These are phyloP conservation scores for Lactifluus subvellereus DNA, from an alignment of 768 basidiomycete genomes.

Conservation along the genomic window DNA sequence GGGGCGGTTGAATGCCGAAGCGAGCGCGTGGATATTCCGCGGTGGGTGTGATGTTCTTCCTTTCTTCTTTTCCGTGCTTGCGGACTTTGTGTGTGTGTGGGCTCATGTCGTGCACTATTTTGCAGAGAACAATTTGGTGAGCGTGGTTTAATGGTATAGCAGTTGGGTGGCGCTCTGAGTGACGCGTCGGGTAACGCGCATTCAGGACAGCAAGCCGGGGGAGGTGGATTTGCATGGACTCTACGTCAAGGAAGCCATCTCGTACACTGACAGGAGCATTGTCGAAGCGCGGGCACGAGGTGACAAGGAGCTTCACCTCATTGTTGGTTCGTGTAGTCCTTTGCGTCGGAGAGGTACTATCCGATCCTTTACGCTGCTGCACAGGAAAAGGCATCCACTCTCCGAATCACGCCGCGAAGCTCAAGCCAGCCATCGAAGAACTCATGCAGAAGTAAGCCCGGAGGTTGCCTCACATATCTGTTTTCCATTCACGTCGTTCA, in stretches of 20 bases:
- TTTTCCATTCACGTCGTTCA: conserved; percentile 29
- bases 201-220: conserved; percentile 57
- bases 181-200: neutral
- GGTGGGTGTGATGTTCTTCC: conserved; percentile 38
- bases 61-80: neutral
- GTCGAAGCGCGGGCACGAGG: conserved; percentile 58
- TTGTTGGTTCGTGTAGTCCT: conserved; percentile 60
- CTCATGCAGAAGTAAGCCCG: conserved; percentile 67
- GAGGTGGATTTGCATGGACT: conserved; percentile 89
- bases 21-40: conserved; percentile 81
- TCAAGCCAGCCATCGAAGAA: conserved; percentile 88
- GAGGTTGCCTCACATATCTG: neutral
- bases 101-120: neutral
- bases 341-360: neutral
- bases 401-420: conserved; percentile 65
- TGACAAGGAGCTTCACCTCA: conserved; percentile 62
- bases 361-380: neutral
- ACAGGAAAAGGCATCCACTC: conserved; percentile 87
- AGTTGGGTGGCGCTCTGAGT: neutral
- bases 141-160: neutral
- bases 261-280: conserved; percentile 64
- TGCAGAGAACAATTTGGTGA: conserved; percentile 71
- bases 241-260: conserved; percentile 89
- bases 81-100: neutral
- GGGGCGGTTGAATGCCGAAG: conserved; percentile 73